phyloP scores from a whole-genome alignment of 78 protist species.

The Creolimax fragrantissima region DNA sequence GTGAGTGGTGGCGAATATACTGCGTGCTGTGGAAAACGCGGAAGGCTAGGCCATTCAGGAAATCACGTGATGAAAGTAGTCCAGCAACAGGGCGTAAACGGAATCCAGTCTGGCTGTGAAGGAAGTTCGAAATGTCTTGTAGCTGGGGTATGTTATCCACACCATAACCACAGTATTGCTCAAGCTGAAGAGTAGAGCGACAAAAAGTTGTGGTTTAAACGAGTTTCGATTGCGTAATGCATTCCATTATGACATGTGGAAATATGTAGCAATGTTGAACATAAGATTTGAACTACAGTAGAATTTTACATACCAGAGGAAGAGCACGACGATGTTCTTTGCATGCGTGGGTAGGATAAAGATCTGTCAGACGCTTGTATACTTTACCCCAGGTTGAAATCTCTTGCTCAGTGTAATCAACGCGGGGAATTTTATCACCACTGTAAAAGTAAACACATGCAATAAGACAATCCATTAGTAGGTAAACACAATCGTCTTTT shows the following conservation, averaged over 20 bases:
- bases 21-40: conserved; percentile 87
- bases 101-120: conserved; percentile 67
- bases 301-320: conserved; percentile 37
- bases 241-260: too few relatives aligned
- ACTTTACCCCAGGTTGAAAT: conserved; percentile 58
- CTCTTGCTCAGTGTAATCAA: conserved; percentile 68
- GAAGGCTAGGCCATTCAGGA: conserved; percentile 86
- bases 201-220: neutral
- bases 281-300: too few relatives aligned
- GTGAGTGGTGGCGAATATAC: conserved; percentile 81
- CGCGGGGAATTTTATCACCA: conserved; percentile 57
- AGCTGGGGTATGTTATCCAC: conserved; percentile 66
- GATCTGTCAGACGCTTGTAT: conserved; percentile 36
- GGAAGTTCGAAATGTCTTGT: conserved; percentile 50
- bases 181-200: conserved; percentile 11
- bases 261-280: too few relatives aligned
- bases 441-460: neutral
- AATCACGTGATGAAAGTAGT: conserved; percentile 78
- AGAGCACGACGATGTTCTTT: conserved; percentile 45
- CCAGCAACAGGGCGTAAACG: conserved; percentile 83
- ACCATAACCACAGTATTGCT: conserved; percentile 67
- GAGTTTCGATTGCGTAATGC: neutral
- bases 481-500: neutral
- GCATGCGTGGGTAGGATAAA: conserved; percentile 80
- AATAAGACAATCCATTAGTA: neutral